phyloP scores from a whole-genome alignment of 352 stramenopile genomes.

The Chloridella minuta region DNA sequence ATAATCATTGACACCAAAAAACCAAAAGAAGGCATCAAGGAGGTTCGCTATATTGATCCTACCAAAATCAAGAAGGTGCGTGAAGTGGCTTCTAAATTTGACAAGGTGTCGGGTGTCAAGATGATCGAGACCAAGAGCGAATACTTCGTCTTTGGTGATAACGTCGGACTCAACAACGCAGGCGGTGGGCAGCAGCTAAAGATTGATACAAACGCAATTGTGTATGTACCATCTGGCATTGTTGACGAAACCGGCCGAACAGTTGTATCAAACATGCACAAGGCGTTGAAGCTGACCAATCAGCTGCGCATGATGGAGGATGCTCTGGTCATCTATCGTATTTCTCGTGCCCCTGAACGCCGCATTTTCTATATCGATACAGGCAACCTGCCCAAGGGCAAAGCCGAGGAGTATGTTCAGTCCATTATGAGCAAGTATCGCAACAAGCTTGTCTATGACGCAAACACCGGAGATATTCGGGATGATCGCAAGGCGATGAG shows the following conservation, averaged over 20 bases:
- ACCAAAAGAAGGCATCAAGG: conserved; percentile 2
- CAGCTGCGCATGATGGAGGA: conserved; percentile 6
- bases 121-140: neutral
- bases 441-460: neutral
- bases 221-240: neutral
- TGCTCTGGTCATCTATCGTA: neutral
- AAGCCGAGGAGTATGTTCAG: neutral
- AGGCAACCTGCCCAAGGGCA: neutral
- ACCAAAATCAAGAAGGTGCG: neutral
- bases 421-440: neutral
- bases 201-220: neutral
- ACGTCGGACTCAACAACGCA: neutral
- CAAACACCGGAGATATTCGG: neutral
- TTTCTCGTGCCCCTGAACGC: neutral
- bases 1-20: neutral
- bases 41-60: neutral
- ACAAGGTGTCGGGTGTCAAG: neutral
- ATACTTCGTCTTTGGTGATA: neutral
- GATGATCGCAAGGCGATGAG: neutral
- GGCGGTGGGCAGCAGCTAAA: neutral
- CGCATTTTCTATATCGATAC: conserved; percentile 7
- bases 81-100: neutral
- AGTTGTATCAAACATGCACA: neutral
- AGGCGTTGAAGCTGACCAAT: neutral
- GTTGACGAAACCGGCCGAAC: neutral